These are phyloP conservation scores for Cladosporium sp. DNA, from an alignment of 2,329 filamentous ascomycete species.

Conservation along the genomic window DNA sequence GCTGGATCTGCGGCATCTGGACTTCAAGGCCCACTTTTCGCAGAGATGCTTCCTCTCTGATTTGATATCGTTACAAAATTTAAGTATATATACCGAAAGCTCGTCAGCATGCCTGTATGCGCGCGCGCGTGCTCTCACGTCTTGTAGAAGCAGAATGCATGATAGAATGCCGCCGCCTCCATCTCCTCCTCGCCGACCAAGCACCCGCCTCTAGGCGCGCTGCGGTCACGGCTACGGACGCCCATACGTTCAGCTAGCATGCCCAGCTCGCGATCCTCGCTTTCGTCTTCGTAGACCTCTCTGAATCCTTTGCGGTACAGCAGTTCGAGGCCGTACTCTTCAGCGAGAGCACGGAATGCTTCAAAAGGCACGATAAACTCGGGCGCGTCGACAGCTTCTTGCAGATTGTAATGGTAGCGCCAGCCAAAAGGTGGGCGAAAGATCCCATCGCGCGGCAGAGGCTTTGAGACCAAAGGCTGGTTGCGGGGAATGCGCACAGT, in stretches of 20 bases:
- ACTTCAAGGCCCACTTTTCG: not conserved
- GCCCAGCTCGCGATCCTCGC: constrained; percentile 73
- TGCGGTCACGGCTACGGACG: constrained; percentile 64
- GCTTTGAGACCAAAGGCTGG: constrained; percentile 41
- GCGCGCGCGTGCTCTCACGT: not conserved
- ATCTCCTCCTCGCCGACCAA: constrained; percentile 79
- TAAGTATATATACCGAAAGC: not conserved
- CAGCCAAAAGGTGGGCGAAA: constrained; percentile 94
- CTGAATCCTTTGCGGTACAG: constrained; percentile 88
- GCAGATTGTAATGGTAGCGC: constrained; percentile 96
- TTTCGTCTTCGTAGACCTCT: constrained; percentile 89
- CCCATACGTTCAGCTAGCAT: constrained; percentile 93
- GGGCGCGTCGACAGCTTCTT: constrained; percentile 92
- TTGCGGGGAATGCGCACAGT: constrained; percentile 78
- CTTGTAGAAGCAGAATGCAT: constrained; percentile 96
- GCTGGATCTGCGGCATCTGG: constrained; percentile 6
- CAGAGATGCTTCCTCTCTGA: not conserved
- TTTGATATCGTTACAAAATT: constrained; percentile 3
- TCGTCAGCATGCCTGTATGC: not conserved
- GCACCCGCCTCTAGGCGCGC: constrained; percentile 44
- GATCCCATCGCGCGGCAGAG: constrained; percentile 67
- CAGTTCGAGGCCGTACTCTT: constrained; percentile 93
- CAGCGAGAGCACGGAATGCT: constrained; percentile 88
- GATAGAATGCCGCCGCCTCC: constrained; percentile 84
- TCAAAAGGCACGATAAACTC: constrained; percentile 99